phyloP scores from a whole-genome alignment of 345 rosid genomes.

The Litchi chinensis region DNA sequence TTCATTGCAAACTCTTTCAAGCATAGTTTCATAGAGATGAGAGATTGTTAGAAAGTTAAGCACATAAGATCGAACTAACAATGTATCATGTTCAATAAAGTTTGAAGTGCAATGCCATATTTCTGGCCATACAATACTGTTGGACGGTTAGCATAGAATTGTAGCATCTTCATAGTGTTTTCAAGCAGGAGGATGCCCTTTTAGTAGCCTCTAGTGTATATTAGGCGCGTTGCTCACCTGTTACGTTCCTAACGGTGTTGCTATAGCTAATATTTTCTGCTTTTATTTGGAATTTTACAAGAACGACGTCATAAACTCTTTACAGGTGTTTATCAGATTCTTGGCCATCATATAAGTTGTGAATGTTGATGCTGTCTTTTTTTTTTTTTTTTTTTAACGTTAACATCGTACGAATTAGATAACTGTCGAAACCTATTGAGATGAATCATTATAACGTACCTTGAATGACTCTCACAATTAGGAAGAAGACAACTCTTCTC shows the following conservation, averaged over 20 bases:
- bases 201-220: not conserved
- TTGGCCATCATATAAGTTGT: not conserved
- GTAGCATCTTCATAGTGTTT: not conserved
- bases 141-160: not conserved
- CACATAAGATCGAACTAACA: not conserved
- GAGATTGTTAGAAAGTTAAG: not conserved
- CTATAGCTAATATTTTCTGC: no score
- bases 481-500: no score
- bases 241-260: no score
- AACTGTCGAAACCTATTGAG: no score
- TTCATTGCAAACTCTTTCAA: not conserved
- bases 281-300: no score
- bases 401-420: no score
- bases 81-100: not conserved
- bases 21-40: not conserved
- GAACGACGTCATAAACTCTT: not conserved
- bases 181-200: not conserved
- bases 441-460: no score
- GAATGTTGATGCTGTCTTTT: not conserved
- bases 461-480: no score
- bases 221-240: not conserved
- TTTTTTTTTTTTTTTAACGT: no score
- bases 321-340: slow-evolving; percentile 1
- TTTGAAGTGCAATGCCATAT: no score
- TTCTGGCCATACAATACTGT: not conserved